Conservation (phyloP, 179 eudicot genomes). For the Beta corolliflora region DNA sequence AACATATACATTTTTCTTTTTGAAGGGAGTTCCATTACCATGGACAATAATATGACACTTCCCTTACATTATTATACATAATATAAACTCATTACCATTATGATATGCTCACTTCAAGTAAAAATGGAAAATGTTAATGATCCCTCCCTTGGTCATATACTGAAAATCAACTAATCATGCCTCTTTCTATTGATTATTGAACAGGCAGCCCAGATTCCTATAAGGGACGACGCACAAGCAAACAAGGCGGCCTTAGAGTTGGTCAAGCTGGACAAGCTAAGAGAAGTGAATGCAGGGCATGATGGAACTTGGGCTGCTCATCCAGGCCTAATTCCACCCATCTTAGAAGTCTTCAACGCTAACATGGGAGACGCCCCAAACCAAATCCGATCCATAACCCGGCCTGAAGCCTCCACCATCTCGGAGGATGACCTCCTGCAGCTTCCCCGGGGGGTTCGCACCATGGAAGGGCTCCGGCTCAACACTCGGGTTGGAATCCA, state of each 20-base stretch:
- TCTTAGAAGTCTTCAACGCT: slow-evolving; percentile 57
- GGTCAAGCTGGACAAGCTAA: slow-evolving; percentile 66
- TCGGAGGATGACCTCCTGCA: slow-evolving; percentile 66
- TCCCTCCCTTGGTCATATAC: no score
- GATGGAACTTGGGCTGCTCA: slow-evolving; percentile 98
- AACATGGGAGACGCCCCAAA: slow-evolving; percentile 52
- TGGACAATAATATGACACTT: no score
- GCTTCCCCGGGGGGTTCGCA: slow-evolving; percentile 64
- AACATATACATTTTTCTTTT: no score
- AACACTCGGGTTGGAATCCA: slow-evolving; percentile 84
- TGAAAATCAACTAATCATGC: not conserved
- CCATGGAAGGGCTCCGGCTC: slow-evolving; percentile 82
- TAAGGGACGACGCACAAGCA: slow-evolving; percentile 67
- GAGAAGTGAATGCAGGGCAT: slow-evolving; percentile 86
- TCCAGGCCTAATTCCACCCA: slow-evolving; percentile 76
- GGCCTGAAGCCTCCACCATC: slow-evolving; percentile 52
- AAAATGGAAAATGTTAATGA: no score
- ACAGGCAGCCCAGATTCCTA: slow-evolving; percentile 91
- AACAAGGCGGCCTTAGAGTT: slow-evolving; percentile 69
- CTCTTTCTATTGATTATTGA: slow-evolving; percentile 20
- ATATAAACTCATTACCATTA: no score
- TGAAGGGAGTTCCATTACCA: no score
- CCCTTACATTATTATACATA: no score
- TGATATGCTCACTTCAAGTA: no score
- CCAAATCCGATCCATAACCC: slow-evolving; percentile 53